These are phyloP conservation scores for Pyrrhoderma noxium DNA, from an alignment of 1,284 basidiomycete genomes.

Conservation along the genomic window DNA sequence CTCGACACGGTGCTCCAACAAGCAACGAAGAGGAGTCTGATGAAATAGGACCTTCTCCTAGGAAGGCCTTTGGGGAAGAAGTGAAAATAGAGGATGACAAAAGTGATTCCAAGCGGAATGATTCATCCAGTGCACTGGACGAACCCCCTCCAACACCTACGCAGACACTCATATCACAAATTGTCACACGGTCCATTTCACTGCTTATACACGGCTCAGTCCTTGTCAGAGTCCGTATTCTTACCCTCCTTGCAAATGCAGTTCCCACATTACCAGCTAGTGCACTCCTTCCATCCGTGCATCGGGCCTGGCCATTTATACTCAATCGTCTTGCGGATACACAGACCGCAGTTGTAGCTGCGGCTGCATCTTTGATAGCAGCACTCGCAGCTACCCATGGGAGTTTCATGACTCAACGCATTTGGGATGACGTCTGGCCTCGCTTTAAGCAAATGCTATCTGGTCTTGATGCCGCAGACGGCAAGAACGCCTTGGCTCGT, in stretches of 20 bases:
- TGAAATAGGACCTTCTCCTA: slow-evolving; percentile 43
- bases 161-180: slow-evolving; percentile 72
- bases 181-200: slow-evolving; percentile 78
- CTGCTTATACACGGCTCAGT: slow-evolving; percentile 86
- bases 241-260: slow-evolving; percentile 65
- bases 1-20: slow-evolving; percentile 33
- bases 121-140: slow-evolving; percentile 7
- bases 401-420: slow-evolving; percentile 72
- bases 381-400: slow-evolving; percentile 62
- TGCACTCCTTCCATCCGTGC: slow-evolving; percentile 70
- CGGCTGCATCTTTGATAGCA: slow-evolving; percentile 66
- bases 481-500: slow-evolving; percentile 54
- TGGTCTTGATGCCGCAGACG: slow-evolving; percentile 53
- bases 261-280: slow-evolving; percentile 58
- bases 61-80: slow-evolving; percentile 20
- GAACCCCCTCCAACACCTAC: slow-evolving; percentile 45
- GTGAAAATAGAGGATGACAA: slow-evolving; percentile 23
- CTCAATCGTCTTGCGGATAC: slow-evolving; percentile 71
- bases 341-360: slow-evolving; percentile 71
- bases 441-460: slow-evolving; percentile 56
- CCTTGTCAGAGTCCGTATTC: slow-evolving; percentile 73
- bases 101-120: slow-evolving; percentile 20
- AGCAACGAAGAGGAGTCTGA: slow-evolving; percentile 34
- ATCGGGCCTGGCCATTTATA: slow-evolving; percentile 85
- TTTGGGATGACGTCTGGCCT: slow-evolving; percentile 91